A percentile compares a stretch with the other conserved stretches of the same genome.
These are phyloP conservation scores for Colletotrichum kahawae DNA, from an alignment of 2,329 filamentous ascomycete genomes.

Conservation along the genomic window DNA sequence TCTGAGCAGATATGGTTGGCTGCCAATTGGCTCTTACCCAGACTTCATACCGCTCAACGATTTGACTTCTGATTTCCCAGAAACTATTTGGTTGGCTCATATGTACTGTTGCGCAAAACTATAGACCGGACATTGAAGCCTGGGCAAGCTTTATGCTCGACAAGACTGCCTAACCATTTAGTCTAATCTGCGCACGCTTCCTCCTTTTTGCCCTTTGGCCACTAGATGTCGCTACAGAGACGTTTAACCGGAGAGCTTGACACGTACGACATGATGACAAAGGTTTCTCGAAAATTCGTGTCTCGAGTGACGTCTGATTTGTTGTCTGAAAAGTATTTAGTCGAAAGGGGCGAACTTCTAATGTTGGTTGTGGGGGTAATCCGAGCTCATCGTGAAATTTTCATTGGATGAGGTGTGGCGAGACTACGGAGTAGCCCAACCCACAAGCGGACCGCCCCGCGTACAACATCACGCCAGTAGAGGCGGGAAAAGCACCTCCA, in stretches of 20 bases:
- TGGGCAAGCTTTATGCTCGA: accelerated
- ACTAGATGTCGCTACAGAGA: background rate
- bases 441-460: background rate
- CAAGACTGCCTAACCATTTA: background rate
- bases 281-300: background rate
- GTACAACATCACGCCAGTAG: background rate
- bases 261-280: background rate
- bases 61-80: background rate
- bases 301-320: background rate
- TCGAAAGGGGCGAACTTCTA: background rate
- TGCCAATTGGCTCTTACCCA: background rate
- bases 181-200: accelerated
- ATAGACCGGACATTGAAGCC: accelerated
- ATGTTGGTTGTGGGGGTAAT: background rate
- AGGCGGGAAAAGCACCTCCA: background rate
- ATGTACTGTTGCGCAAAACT: accelerated
- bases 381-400: background rate
- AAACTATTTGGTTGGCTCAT: background rate
- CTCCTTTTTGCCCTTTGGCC: background rate
- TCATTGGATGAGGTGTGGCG: background rate
- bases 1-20: background rate
- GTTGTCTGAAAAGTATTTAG: background rate
- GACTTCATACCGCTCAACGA: background rate
- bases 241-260: background rate
- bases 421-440: background rate